Base-by-base conservation (phyloP, 73 alveolate genomes). In the Stentor roeselii region DNA sequence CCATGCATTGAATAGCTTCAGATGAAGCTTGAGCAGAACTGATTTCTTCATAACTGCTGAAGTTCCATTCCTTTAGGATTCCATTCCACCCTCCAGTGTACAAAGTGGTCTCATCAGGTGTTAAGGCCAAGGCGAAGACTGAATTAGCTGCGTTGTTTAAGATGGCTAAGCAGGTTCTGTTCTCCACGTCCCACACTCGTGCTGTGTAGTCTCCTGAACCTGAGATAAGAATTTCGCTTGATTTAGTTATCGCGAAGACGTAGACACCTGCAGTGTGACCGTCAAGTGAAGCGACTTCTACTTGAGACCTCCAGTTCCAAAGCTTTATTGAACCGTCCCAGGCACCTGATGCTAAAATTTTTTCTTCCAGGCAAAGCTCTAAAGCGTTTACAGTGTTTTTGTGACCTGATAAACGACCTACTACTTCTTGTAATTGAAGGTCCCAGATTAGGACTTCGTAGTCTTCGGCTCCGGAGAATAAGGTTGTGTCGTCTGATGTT, bases 381-480 rank as follows among this genome's bases (percentile, higher is more conserved):
- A 67, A 34, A 1, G 42, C n/a, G n/a, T 21, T 21, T 27, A 67
- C 37, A 21, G 50, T 15, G 41, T 67, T 32, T 2, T 14, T 1
- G 41, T 67, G 80, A 1, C 80, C 80, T 67, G 21, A 1, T 21
- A 67, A 40, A 2, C 27, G 14, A 1, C 37, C n/a, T 0, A 67
- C 34, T 30, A 14, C 14, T 67, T 67, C 41, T 21, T 67, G 37
- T 27, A 0, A 27, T 34, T 30, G 27, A 0, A 27, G 21, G 41
- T 2, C 80, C 80, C 80, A 67, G 41, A 67, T 32, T 21, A n/a
- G 21, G 21, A 67, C 37, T 21, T 1, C 34, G 41, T 67, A 27
- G 37, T 67, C 80, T 67, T 32, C 80, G 37, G 80, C 37, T 32
- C 80, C 80, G 1, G 80, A 67, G 34, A 67, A 21, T 27, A 67